Percentiles rank a stretch among this genome's conserved stretches.
These are phyloP conservation scores for Neoconidiobolus thromboides DNA, from an alignment of 371 early-diverging fungal genomes.

Conservation along the genomic window DNA sequence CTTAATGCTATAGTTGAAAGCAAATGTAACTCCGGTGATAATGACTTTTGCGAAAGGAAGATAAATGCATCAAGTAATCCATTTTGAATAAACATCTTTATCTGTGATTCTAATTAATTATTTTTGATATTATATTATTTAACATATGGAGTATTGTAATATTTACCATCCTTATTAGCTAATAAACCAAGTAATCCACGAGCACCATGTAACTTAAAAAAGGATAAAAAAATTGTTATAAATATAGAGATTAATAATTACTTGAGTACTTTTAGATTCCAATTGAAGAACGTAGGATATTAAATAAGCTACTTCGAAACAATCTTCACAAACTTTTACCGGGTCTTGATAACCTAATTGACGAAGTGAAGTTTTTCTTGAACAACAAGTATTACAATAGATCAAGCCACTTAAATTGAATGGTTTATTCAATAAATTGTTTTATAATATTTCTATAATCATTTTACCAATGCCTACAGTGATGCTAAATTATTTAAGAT, in stretches of 20 bases:
- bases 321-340: background rate
- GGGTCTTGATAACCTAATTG: background rate
- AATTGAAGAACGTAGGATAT: background rate
- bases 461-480: slow-evolving; percentile 1
- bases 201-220: background rate
- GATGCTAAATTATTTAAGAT: background rate
- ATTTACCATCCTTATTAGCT: background rate
- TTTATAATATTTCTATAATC: background rate
- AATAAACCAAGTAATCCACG: background rate
- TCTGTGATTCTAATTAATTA: background rate
- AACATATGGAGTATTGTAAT: background rate
- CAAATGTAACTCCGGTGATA: background rate
- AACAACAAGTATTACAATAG: slow-evolving; percentile 1
- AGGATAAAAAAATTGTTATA: background rate
- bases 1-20: background rate
- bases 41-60: background rate
- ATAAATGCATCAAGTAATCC: background rate
- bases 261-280: background rate
- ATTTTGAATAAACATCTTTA: background rate
- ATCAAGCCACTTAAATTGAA: background rate
- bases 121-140: background rate
- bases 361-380: background rate
- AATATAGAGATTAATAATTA: background rate
- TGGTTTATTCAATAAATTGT: too few species aligned
- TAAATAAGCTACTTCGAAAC: background rate